Base-by-base conservation (phyloP, 2,329 filamentous ascomycete species). In the Harringtonia lauricola region DNA sequence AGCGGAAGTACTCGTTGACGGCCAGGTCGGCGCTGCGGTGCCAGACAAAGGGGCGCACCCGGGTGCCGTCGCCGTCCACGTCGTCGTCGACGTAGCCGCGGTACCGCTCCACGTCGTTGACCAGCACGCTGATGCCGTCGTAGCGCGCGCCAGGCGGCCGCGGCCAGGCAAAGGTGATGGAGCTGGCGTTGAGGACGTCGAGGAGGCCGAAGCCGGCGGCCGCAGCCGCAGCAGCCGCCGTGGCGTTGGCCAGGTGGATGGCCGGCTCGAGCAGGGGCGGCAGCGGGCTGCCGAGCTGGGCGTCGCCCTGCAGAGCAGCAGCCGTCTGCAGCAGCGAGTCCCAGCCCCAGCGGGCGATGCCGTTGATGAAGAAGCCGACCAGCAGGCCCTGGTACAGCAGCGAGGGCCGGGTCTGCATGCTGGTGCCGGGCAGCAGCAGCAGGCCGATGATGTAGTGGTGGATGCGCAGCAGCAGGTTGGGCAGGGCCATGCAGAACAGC, bases 361-460 rank as follows among this genome's bases (percentile, higher is more conserved):
- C 90, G 58, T 95, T 95, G 64, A 95, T 81, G 61, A 95, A 96
- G 0, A 96, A 72, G 0, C 92, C 92, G 8, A 96, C 67, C 0
- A 98, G 70, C 2, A 98, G 68, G 12, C 92, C 92, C 60, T 96
- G 90, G 56, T 92, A 96, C 2, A 95, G 61, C 9, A 96, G 68
- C 1, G 81, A 82, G 0, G 86, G 84, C 0, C 92, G 77, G 7
- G 86, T 96, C 52, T 95, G 89, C 61, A 96, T 79, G 42, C 79
- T 81, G 0, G 92, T 96, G 0, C 89, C 92, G 0, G 89, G 87
- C 6, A 96, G 74, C 1, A 98, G 73, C 0, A 96, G 69, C 14
- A 98, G 74, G 1, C 82, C 88, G 5, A 96, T 70, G 51, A 96
- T 86, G 59, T 96, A 98, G 61, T 98, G 92, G 58, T 98, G 92